Conservation (phyloP, 805 yeast species). For the Nakazawaea ishiwadae region DNA sequence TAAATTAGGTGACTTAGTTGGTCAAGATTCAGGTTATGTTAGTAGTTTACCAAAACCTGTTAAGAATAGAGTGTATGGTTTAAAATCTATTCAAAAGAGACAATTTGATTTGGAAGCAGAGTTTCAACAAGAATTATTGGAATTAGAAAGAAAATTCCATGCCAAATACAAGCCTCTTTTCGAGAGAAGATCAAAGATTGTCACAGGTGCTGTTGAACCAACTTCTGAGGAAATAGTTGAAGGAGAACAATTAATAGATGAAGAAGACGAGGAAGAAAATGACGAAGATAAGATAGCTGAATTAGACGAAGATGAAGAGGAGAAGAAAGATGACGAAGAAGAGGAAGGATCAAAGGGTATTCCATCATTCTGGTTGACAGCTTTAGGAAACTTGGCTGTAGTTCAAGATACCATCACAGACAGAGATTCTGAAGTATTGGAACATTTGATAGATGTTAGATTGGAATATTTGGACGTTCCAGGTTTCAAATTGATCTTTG, state of each 20-base stretch:
- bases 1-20: conserved; percentile 77
- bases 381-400: conserved; percentile 79
- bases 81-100: conserved; percentile 75
- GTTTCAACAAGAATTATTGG: conserved; percentile 84
- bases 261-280: conserved; percentile 42
- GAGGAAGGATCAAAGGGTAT: conserved; percentile 57
- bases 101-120: conserved; percentile 84
- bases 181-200: conserved; percentile 64
- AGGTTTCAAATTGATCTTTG: conserved; percentile 84
- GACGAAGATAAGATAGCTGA: conserved; percentile 36
- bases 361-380: conserved; percentile 96
- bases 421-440: conserved; percentile 81
- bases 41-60: conserved; percentile 68
- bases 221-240: conserved; percentile 68
- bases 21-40: conserved; percentile 83
- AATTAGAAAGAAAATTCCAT: conserved; percentile 77
- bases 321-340: conserved; percentile 30
- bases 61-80: conserved; percentile 71
- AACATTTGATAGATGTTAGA: conserved; percentile 61
- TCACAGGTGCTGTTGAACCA: conserved; percentile 74
- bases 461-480: conserved; percentile 79
- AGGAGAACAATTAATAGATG: conserved; percentile 70
- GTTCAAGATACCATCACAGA: conserved; percentile 84
- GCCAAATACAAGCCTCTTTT: conserved; percentile 72
- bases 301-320: conserved; percentile 37